Conservation (phyloP, 192 early-diverging fungal species). For the Coemansia sp. region DNA sequence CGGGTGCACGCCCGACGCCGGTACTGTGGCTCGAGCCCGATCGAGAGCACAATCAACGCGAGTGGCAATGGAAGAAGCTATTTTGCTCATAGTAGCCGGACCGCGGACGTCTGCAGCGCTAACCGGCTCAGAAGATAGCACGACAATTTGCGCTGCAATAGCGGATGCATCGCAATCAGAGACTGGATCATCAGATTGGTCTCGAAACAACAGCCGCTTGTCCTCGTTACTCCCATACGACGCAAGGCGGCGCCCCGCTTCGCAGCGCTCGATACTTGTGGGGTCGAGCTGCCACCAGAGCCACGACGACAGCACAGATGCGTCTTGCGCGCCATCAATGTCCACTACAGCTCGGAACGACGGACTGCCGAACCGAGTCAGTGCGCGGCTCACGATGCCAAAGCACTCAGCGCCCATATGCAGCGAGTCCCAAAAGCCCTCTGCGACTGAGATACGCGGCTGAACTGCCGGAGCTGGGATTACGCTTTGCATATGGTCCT, state of each 20-base stretch:
- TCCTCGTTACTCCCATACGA: slow-evolving; percentile 6
- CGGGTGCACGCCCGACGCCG: background rate
- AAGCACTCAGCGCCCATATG: slow-evolving; percentile 40
- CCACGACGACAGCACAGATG: slow-evolving; percentile 39
- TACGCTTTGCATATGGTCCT: background rate
- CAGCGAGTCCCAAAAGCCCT: slow-evolving; percentile 48
- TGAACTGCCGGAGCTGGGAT: background rate
- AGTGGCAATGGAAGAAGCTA: slow-evolving; percentile 4
- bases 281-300: slow-evolving; percentile 53
- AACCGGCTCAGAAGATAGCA: slow-evolving; percentile 26
- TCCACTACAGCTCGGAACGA: slow-evolving; percentile 15
- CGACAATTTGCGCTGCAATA: slow-evolving; percentile 16
- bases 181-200: background rate
- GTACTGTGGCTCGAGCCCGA: background rate
- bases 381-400: slow-evolving; percentile 11
- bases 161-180: background rate
- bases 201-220: slow-evolving; percentile 20
- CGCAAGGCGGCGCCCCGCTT: background rate
- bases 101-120: slow-evolving; percentile 13
- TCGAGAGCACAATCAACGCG: slow-evolving; percentile 14
- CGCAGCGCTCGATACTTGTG: slow-evolving; percentile 7
- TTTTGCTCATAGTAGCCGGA: background rate
- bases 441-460: background rate
- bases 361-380: slow-evolving; percentile 23
- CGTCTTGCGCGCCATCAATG: slow-evolving; percentile 15